Evolutionary conservation across 331 rosid species (phyloP), one percentile per base, ranked within the genome.

Genomic region (Stylosanthes scabra): DNA sequence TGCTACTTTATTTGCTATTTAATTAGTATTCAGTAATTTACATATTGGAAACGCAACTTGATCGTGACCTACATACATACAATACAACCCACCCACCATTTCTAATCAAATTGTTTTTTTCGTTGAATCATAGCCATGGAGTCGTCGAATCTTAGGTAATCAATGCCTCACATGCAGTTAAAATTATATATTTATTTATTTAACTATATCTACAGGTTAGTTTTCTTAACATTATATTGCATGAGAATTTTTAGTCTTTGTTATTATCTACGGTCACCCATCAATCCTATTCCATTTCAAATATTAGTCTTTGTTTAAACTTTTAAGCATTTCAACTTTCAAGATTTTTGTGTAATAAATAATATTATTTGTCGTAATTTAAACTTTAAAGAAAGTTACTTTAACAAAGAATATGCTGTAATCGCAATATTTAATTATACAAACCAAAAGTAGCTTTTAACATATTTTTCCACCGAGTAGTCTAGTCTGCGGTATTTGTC

Each of bases 101-200:
- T 52, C 1, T 52, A 52, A 52, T 52, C 7, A n/a, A 47, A 12
- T 49, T n/a, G 20, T 52, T 50, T 50, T 50, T 67, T 5, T 52
- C 41, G 16, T 39, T 68, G 66, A 72, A 41, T 41, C 28, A 14
- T 72, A 74, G 59, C 29, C 12, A 41, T 66, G 79, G 75, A 73
- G 62, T 79, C 71, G 51, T 72, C 75, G 80, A 73, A 66, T 79
- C 71, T 66, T 74, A 60, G 71, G 63, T 72, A 16, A 66, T 59
- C 13, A 51, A 40, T 40, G 74, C 50, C 52, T 31, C n/a, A n/a
- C 65, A 50, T 51, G 83, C 7, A n/a, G n/a, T n/a, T n/a, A 20
- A 16, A 2, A 6, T 51, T 46, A 29, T 44, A 61, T 3, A 25
- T 20, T 51, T 51, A 3, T 39, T 9, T 13, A 9, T 12, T 28